Evolutionary conservation across 306 rosid genomes (phyloP), one percentile per base, ranked within the genome.

Genomic region (Corylus avellana): DNA sequence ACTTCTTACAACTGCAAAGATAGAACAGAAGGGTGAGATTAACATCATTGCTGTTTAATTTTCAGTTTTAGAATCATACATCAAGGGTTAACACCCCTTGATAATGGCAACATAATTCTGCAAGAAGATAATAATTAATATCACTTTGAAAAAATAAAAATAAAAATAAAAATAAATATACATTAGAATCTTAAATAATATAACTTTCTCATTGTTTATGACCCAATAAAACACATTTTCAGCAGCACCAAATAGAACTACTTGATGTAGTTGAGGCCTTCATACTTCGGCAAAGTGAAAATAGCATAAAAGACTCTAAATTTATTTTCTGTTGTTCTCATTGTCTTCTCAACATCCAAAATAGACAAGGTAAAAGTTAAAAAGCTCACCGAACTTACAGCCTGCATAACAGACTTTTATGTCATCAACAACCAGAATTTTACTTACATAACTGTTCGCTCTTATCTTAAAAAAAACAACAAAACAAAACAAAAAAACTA

Each of bases 1-100:
- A 77, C 73, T 89, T 90, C 84, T 97, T 92, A 83, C 79, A 81
- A 75, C 55, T 82, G 63, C 56, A 72, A 50, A 48, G 61, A 51
- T 37, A 70, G 27, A 61, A 39, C 51, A 73, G 77, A 57, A 13
- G 54, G 57, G 49, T 16, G 74, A 77, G 37, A 75, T 42, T 47
- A 59, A 61, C 66, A 75, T 68, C 80, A 37, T 35, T 61, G 17
- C 62, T 12, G 61, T 77, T 71, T 46, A 29, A 12, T 16, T 42
- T 67, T 6, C 27, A 7, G 13, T 62, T 58, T 13, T 63, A 63
- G 25, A 12, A 61, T 25, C 16, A 61, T 1, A 4, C 13, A 61
- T 27, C 14, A 27, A 61, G 39, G 59, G 18, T 25, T 61, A 61
- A 1, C 14, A 13, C 14, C 44, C 27, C 1, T 22, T 59, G 66